phyloP scores from a whole-genome alignment of 805 yeast species.

The Kuraishia piskuri region DNA sequence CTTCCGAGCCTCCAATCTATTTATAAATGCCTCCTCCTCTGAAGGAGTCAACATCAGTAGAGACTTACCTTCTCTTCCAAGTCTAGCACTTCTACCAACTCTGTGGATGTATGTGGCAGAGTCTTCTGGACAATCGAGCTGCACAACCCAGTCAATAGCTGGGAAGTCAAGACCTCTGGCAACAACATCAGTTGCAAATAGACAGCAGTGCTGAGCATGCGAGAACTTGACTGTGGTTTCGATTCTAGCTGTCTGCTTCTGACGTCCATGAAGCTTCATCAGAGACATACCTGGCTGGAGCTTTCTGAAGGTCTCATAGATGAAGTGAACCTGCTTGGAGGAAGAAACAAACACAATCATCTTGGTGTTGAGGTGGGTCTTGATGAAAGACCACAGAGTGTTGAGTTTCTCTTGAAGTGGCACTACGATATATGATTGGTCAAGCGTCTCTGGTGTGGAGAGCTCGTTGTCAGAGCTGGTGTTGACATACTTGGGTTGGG shows the following conservation, averaged over 20 bases:
- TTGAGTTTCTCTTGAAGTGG: conserved; percentile 78
- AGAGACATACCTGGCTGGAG: conserved; percentile 89
- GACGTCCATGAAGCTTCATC: conserved; percentile 81
- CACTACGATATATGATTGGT: conserved; percentile 72
- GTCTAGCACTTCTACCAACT: conserved; percentile 85
- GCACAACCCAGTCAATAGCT: conserved; percentile 91
- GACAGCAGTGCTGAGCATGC: conserved; percentile 69
- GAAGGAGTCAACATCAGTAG: conserved; percentile 74
- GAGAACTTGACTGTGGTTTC: conserved; percentile 77
- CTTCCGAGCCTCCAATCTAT: conserved; percentile 49
- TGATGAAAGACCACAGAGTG: conserved; percentile 76
- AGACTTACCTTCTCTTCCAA: conserved; percentile 78
- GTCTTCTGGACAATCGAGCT: conserved; percentile 88
- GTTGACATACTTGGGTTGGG: conserved; percentile 53
- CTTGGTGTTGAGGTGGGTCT: conserved; percentile 72
- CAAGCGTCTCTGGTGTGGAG: conserved; percentile 71
- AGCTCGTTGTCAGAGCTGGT: conserved; percentile 22
- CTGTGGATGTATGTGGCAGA: conserved; percentile 83
- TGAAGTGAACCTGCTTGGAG: conserved; percentile 85
- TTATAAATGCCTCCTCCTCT: conserved; percentile 72
- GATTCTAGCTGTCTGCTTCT: conserved; percentile 80
- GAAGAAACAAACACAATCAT: conserved; percentile 80
- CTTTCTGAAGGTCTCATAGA: conserved; percentile 78
- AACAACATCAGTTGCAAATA: conserved; percentile 85
- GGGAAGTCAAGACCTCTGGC: conserved; percentile 93